Base-by-base conservation (phyloP, 768 basidiomycete species). In the Rhizopogon roseolus region DNA sequence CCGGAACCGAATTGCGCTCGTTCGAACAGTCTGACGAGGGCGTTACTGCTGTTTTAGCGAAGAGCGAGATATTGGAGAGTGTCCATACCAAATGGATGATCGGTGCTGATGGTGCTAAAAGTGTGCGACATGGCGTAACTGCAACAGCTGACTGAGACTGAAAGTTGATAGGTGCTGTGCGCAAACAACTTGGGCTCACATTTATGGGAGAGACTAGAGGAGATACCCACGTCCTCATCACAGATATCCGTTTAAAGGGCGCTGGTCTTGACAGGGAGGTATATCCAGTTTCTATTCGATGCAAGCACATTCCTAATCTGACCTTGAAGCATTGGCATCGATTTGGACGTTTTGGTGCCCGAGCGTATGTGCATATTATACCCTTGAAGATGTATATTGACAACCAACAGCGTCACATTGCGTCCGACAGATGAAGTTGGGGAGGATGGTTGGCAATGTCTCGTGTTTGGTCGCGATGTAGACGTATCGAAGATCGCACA, bases 181-280 rank as follows among this genome's bases (percentile, higher is more conserved):
- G 55, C 25, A 56, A 56, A 40, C 51, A 56, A 16, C 51, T 56
- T n/a, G 44, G 52, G 16, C 43, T 56, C 5, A 32, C 19, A 8
- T 64, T 64, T 39, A 36, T 65, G 13, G 70, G 70, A 3, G 70
- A 71, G 49, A 69, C 68, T 2, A 56, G 60, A 32, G 64, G 67
- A 42, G 60, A 62, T 17, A 32, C 64, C 48, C 57, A 58, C 16
- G 40, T 69, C 27, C 54, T 71, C 29, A 60, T 62, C 2, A 68
- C 62, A n/a, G 70, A 71, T 60, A 73, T 81, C 5, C 66, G 63
- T 41, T 68, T 78, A 0, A 67, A 10, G 9, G 43, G 43, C 0
- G 66, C 76, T 36, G 76, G 73, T 5, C 59, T 78, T 27, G 66
- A 69, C 19, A 59, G 64, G n/a, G 71, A 73, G 52, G 76, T 76